A percentile compares a stretch with the other conserved stretches of the same genome.
phyloP scores from a whole-genome alignment of 176 grass and related monocot genomes.

The Oryza meyeriana region DNA sequence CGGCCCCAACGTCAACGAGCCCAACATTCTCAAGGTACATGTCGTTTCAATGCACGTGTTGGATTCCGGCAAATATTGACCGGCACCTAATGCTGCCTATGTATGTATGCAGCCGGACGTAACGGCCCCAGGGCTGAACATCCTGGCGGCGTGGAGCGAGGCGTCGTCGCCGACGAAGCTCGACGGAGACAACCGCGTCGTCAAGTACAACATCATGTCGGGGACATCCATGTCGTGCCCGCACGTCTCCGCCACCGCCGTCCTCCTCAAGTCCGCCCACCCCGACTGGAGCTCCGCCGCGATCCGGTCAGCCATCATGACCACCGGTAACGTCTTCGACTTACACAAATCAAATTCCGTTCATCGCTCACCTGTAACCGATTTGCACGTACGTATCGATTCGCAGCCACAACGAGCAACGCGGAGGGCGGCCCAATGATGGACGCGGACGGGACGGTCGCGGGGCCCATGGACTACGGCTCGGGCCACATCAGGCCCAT shows the following conservation, averaged over 20 bases:
- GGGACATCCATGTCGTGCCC: slow-evolving; percentile 99
- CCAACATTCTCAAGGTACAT: slow-evolving; percentile 78
- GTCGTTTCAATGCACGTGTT: neutral
- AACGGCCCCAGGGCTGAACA: slow-evolving; percentile 84
- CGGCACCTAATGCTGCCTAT: neutral
- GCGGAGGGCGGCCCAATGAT: slow-evolving; percentile 51
- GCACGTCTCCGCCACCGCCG: slow-evolving; percentile 76
- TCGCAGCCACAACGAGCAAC: slow-evolving; percentile 43
- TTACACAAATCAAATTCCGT: neutral
- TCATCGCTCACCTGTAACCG: neutral
- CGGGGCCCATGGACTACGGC: slow-evolving; percentile 72
- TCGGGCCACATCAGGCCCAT: slow-evolving; percentile 74
- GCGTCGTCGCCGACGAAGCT: slow-evolving; percentile 86
- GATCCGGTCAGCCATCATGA: slow-evolving; percentile 88
- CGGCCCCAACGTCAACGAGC: slow-evolving; percentile 74
- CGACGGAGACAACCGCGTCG: slow-evolving; percentile 64
- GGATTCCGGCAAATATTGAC: neutral
- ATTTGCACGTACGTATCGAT: neutral
- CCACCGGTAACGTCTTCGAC: slow-evolving; percentile 57
- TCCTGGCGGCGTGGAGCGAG: slow-evolving; percentile 95
- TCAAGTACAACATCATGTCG: slow-evolving; percentile 80
- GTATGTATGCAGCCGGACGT: slow-evolving; percentile 63
- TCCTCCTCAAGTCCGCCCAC: slow-evolving; percentile 61
- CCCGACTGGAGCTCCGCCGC: slow-evolving; percentile 84
- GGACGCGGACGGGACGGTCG: slow-evolving; percentile 38